Evolutionary conservation across 257 asterid genomes (phyloP).

Genomic region (Eucommia ulmoides): DNA sequence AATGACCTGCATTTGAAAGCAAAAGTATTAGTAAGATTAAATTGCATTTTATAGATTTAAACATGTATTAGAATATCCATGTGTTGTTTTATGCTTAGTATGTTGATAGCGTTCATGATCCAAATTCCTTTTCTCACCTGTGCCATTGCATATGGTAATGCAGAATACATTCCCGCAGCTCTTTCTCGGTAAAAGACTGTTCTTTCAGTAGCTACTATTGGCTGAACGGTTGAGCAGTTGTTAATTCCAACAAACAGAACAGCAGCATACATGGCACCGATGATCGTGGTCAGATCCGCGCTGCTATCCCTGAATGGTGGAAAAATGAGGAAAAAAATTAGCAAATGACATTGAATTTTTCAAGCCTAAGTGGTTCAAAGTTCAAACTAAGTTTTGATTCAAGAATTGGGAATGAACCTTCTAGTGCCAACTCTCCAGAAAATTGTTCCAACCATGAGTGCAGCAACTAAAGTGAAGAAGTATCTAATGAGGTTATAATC

Average conservation of each 20-base stretch:
- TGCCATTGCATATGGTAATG: background rate
- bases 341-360: background rate
- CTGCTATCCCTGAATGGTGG: background rate
- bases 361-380: background rate
- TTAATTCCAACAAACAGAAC: conserved; percentile 64
- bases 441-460: background rate
- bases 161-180: conserved; percentile 91
- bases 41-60: background rate
- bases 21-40: background rate
- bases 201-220: conserved; percentile 65
- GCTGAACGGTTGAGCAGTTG: conserved; percentile 67
- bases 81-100: background rate
- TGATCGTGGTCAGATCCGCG: background rate
- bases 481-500: background rate
- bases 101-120: background rate
- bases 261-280: conserved; percentile 41
- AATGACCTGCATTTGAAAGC: background rate
- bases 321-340: background rate
- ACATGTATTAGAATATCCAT: background rate
- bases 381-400: background rate
- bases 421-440: conserved; percentile 1
- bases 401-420: background rate
- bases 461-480: background rate
- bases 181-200: conserved; percentile 79
- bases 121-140: background rate